Evolutionary conservation across 1,139 yeast genomes (phyloP).

Genomic region (Pneumocystis carinii): DNA sequence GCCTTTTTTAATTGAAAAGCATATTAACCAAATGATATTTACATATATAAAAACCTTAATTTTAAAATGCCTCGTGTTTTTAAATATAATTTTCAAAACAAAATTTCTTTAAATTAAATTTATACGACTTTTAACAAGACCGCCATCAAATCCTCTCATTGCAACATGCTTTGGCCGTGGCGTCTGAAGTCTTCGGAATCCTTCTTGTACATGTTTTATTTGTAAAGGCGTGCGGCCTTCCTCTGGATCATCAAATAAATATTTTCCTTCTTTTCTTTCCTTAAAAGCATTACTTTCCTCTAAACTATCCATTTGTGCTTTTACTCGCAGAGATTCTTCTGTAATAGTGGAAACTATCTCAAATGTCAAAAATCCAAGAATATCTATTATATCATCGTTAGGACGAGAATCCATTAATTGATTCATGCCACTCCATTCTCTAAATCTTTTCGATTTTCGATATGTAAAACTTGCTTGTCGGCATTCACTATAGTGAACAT

Average conservation of each 20-base stretch:
- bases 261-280: slow-evolving; percentile 25
- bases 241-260: slow-evolving; percentile 82
- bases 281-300: neutral
- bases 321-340: slow-evolving; percentile 76
- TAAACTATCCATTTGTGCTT: slow-evolving; percentile 20
- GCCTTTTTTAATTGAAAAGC: too few relatives aligned
- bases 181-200: slow-evolving; percentile 70
- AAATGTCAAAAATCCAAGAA: slow-evolving; percentile 84
- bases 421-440: slow-evolving; percentile 91
- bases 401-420: slow-evolving; percentile 81
- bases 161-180: slow-evolving; percentile 45
- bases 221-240: slow-evolving; percentile 69
- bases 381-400: slow-evolving; percentile 91
- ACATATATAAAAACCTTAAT: too few relatives aligned
- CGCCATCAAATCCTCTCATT: slow-evolving; percentile 63
- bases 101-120: slow-evolving; percentile 21
- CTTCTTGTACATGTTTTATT: slow-evolving; percentile 78
- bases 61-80: too few relatives aligned
- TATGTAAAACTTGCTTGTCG: slow-evolving; percentile 95
- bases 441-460: slow-evolving; percentile 76
- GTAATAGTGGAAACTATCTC: slow-evolving; percentile 92
- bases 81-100: neutral
- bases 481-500: slow-evolving; percentile 97
- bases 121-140: slow-evolving; percentile 28
- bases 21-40: too few relatives aligned